Evolutionary conservation across 1,284 basidiomycete genomes (phyloP), one percentile per base, ranked within the genome.

Genomic region (Violaceomyces palustris): DNA sequence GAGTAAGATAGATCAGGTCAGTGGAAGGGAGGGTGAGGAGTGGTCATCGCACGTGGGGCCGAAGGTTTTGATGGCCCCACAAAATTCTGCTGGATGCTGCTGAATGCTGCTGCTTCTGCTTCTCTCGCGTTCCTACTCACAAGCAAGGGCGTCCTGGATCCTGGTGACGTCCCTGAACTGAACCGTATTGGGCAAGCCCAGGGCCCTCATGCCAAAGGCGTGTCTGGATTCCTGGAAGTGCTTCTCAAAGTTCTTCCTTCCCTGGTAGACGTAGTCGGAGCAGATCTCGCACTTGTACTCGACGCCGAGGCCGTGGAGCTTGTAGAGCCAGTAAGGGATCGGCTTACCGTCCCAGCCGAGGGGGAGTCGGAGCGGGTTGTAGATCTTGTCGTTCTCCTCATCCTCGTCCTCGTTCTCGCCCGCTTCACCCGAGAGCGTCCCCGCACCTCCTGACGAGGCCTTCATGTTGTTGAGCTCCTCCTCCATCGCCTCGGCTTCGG

Each of bases 281-380:
- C 94, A 99, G 66, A 98, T 96, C 77, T 98, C 93, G 72, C 94
- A 99, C 48, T 84, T 83, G 75, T 96, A 99, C 75, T 96, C 91
- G 38, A 96, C 92, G 22, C 93, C 92, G 18, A 98, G 79, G 1
- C 94, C 94, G 74, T 98, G 94, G 41, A 99, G 77, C 75, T 97
- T 98, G 78, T 93, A 99, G 49, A 99, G 73, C 93, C 93, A 98
- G 74, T 91, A 97, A 14, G 94, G 93, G 65, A 98, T 98, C 14
- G 93, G 92, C 72, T 93, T 94, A 30, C 91, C 91, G 72, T 97
- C 92, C 92, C 92, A 97, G 1, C 93, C 93, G 3, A 98, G 80
- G 9, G 94, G 94, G 30, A 98, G 78, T 76, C 97, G 97, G 42
- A 98, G 81, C 29, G 94, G 94, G 71, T 99, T 98, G 76, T 98